Base-by-base conservation (phyloP, 2,329 filamentous ascomycete species). In the Fusarium nodosum region DNA sequence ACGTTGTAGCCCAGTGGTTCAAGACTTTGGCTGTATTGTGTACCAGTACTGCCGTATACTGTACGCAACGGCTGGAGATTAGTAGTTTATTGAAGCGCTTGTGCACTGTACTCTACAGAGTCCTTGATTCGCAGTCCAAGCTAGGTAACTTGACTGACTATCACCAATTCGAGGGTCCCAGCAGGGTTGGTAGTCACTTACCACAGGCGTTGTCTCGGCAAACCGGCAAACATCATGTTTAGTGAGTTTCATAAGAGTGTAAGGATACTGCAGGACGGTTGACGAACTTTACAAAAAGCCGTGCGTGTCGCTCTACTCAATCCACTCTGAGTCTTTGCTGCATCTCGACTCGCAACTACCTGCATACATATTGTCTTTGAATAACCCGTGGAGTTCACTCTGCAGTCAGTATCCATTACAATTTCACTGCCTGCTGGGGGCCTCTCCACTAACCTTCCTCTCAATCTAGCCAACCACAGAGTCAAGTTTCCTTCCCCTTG, bases 161-260 rank as follows among this genome's bases (percentile, higher is more conserved):
- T 62, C 60, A 13, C 38, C 34, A 18, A 38, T 63, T 64, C 28
- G 45, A 47, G 41, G 41, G 54, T 53, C 46, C 22, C 51, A 31
- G 39, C 20, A 24, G 57, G 39, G 54, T 36, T 54, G 38, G 54
- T 24, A 39, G 16, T 39, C 15, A 22, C 36, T 39, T 39, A 39
- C n/a, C 36, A 6, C 36, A 20, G 33, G 47, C 47, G 31, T 30
- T 47, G 38, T 47, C 33, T 50, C 60, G 54, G 54, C 42, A 65
- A 50, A 52, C 31, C 60, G 60, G 60, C 62, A 66, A 52, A 39
- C 15, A 28, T 52, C 34, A 41, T 41, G 48, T 26, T 52, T 52
- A 52, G 48, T 52, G 34, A 52, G 24, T 52, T 52, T 41, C 47
- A 16, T 44, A 26, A 26, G 24, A 26, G 38, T 52, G 34, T 18